Evolutionary conservation across 768 basidiomycete species (phyloP).

Genomic region (Lactifluus hygrophoroides): DNA sequence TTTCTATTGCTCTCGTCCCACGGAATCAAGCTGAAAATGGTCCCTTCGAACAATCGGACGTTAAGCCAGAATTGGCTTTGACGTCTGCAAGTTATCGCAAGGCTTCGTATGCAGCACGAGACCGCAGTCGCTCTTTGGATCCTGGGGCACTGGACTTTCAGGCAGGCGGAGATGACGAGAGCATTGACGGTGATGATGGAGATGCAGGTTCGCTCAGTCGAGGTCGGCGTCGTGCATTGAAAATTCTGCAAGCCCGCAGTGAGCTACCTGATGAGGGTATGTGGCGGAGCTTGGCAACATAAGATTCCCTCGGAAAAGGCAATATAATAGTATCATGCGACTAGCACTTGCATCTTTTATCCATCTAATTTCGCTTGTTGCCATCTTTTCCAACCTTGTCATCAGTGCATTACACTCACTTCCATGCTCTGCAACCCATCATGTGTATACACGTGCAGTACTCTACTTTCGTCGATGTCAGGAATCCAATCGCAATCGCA

Average conservation of each 20-base stretch:
- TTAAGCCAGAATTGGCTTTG: conserved; percentile 25
- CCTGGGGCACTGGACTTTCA: conserved; percentile 62
- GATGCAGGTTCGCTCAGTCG: conserved; percentile 33
- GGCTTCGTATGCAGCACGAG: conserved; percentile 60
- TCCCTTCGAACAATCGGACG: neutral
- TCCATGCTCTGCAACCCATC: neutral
- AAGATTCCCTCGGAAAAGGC: neutral
- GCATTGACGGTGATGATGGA: conserved; percentile 24
- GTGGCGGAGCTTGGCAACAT: conserved; percentile 69
- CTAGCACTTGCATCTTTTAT: conserved; percentile 21
- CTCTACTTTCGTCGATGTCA: conserved; percentile 6
- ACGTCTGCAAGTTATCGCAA: conserved; percentile 32
- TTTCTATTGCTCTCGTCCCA: conserved; percentile 41
- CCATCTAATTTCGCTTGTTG: conserved; percentile 29
- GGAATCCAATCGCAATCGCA: conserved; percentile 3
- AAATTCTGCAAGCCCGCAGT: conserved; percentile 62
- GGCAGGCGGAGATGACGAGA: conserved; percentile 39
- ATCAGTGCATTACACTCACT: neutral
- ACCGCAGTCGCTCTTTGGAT: conserved; percentile 53
- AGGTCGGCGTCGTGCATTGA: conserved; percentile 51
- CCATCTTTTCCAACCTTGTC: neutral
- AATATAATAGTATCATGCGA: conserved; percentile 3
- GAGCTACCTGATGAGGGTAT: conserved; percentile 63
- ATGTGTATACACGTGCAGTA: conserved; percentile 13
- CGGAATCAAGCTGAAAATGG: conserved; percentile 8